phyloP scores from a whole-genome alignment of 2,329 filamentous ascomycete genomes.

The Penicillium psychrosexuale region DNA sequence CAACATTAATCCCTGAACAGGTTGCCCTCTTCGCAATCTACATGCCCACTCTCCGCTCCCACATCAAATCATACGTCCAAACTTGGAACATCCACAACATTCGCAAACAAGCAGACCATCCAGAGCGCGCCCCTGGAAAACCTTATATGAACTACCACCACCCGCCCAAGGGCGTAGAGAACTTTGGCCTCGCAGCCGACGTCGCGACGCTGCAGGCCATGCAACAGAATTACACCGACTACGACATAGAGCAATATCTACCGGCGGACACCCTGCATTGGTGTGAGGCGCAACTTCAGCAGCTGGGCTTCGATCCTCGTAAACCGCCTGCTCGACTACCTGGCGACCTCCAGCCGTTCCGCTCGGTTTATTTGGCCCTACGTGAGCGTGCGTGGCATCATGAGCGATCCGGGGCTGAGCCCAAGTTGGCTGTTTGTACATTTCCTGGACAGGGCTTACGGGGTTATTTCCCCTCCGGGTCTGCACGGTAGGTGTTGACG shows the following conservation, averaged over 20 bases:
- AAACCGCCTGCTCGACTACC: conserved; percentile 1
- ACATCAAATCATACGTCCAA: conserved; percentile 9
- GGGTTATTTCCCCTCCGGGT: conserved; percentile 1
- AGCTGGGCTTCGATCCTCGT: conserved; percentile 9
- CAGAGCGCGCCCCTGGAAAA: conserved; percentile 6
- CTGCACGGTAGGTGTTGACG: neutral
- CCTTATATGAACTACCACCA: conserved; percentile 13
- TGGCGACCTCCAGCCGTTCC: conserved; percentile 8
- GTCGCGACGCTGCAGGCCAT: conserved; percentile 1
- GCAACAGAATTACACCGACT: neutral
- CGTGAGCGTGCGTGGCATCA: conserved; percentile 8
- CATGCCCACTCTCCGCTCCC: conserved; percentile 6
- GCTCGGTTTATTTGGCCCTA: conserved; percentile 4
- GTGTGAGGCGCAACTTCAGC: conserved; percentile 6
- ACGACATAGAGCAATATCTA: conserved; percentile 11
- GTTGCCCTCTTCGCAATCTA: conserved; percentile 12
- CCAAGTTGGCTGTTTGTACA: conserved; percentile 1
- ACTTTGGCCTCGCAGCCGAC: conserved; percentile 6
- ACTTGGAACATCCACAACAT: conserved; percentile 14
- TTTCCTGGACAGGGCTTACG: neutral
- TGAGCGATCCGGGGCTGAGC: conserved; percentile 1
- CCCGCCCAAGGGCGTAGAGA: conserved; percentile 10
- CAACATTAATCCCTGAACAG: conserved; percentile 5
- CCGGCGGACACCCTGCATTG: conserved; percentile 5
- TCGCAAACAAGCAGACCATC: conserved; percentile 5